Base-by-base conservation (phyloP, 805 yeast species). In the Clavispora carvajalis region DNA sequence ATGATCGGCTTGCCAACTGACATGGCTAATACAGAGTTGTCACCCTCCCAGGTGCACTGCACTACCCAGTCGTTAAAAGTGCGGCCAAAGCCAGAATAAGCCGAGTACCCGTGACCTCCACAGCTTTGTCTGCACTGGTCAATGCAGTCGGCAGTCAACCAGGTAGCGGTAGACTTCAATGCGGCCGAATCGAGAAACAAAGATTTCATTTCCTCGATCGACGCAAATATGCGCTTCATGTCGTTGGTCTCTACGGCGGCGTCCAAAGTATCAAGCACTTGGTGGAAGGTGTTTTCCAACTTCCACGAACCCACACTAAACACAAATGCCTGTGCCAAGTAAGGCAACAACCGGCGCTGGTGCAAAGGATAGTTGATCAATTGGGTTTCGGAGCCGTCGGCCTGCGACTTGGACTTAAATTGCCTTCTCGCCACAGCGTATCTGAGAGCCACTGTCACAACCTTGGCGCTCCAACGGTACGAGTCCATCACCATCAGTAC, bases 41-140 rank as follows among this genome's bases (percentile, higher is more conserved):
- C 55, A 24, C 55, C 55, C 24, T 52, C 55, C 55, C 55, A 52
- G 7, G 55, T 52, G 33, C 55, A 52, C 36, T 52, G 55, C 25
- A 52, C 55, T 18, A 49, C 55, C 54, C 54, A 52, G 47, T 52
- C 55, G 34, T 44, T 46, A 44, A 39, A 52, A 3, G 49, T 47
- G 41, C 47, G 48, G 13, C 55, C 54, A 29, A 52, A 52, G 4
- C 50, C 53, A 35, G 44, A 43, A 43, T 52, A 52, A 9, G 53
- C 26, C 4, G 54, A 50, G 50, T 52, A 52, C 7, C 55, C 55
- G 42, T 50, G 55, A 13, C 55, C 55, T 33, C 55, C 55, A 17
- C 55, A 52, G 4, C 52, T 25, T 37, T 52, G 55, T 37, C 55
- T 40, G 42, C 48, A 44, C 34, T 52, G 53, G 46, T 52, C 55